Percentiles rank a stretch among this genome's conserved stretches.
Evolutionary conservation across 2,329 filamentous ascomycete genomes (phyloP).

Genomic region (Zymoseptoria ardabiliae): DNA sequence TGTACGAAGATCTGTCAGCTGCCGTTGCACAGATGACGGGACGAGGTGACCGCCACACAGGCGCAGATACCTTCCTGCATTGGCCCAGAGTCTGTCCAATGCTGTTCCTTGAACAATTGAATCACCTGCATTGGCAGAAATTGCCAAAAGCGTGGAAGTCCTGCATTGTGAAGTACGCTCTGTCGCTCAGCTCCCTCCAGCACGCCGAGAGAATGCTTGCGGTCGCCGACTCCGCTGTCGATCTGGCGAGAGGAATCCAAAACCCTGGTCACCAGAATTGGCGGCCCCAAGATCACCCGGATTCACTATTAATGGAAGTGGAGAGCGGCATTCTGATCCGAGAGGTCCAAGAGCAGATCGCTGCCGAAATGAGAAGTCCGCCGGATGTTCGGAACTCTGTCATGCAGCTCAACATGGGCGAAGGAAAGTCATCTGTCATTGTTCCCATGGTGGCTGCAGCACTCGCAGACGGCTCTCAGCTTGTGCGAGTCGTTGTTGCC

Average conservation of each 20-base stretch:
- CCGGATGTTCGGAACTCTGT: conserved; percentile 41
- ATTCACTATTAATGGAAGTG: conserved; percentile 25
- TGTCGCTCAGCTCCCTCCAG: neutral
- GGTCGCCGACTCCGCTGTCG: neutral
- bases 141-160: neutral
- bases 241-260: neutral
- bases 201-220: neutral
- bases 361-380: conserved; percentile 51
- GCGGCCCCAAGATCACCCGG: neutral
- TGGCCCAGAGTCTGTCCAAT: neutral
- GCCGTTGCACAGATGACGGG: neutral
- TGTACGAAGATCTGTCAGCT: neutral
- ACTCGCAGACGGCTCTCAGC: conserved; percentile 32
- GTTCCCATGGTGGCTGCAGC: conserved; percentile 53
- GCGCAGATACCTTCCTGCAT: neutral
- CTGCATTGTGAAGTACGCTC: neutral
- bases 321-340: conserved; percentile 58
- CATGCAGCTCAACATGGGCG: conserved; percentile 64
- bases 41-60: neutral
- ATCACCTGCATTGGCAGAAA: neutral
- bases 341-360: conserved; percentile 54
- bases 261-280: neutral
- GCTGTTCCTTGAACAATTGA: neutral
- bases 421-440: conserved; percentile 64
- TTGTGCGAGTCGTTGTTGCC: conserved; percentile 51